A percentile compares a stretch with the other conserved stretches of the same genome.
Evolutionary conservation across 129 eudicot genomes (phyloP).

Genomic region (Daucus carota): DH1_v3.0 NC_030388.2:24066001-24066500

Average conservation of each 20-base stretch:
- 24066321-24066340: neutral
- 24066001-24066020: slow-evolving; percentile 32
- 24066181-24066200: slow-evolving; percentile 14
- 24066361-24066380: neutral
- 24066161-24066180: slow-evolving; percentile 11
- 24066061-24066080: slow-evolving; percentile 21
- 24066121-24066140: slow-evolving; percentile 26
- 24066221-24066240: slow-evolving; percentile 16
- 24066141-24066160: slow-evolving; percentile 14
- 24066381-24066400: neutral
- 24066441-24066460: slow-evolving; percentile 48
- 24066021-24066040: slow-evolving; percentile 5
- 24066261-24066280: neutral
- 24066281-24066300: neutral
- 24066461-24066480: slow-evolving; percentile 9
- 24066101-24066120: slow-evolving; percentile 46
- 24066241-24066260: slow-evolving; percentile 1
- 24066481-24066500: slow-evolving; percentile 32
- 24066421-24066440: slow-evolving; percentile 21
- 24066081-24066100: slow-evolving; percentile 29
- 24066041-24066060: slow-evolving; percentile 20
- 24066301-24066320: neutral
- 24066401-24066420: slow-evolving; percentile 10
- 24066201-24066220: slow-evolving; percentile 25
- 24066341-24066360: neutral